A percentile compares a stretch with the other conserved stretches of the same genome.
Conservation (phyloP, 179 eudicot species). For the Silene coronaria region DNA sequence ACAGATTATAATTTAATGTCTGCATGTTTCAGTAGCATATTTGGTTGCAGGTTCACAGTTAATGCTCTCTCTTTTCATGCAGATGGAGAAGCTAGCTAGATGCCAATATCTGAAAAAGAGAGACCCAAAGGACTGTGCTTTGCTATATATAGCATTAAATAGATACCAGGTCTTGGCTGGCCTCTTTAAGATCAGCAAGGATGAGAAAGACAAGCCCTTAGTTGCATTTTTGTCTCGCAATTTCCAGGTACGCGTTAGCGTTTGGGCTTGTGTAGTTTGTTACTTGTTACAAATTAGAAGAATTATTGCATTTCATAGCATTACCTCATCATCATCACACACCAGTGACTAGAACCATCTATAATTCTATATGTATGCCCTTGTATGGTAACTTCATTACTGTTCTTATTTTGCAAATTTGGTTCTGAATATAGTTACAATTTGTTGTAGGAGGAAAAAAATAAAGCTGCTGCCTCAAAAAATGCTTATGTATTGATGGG, state of each 20-base stretch:
- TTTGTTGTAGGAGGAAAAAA: constrained; percentile 68
- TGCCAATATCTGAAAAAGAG: constrained; percentile 68
- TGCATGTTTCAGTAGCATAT: neutral
- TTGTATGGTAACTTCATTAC: neutral
- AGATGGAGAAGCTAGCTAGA: constrained; percentile 99
- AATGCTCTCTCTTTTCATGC: constrained; percentile 27
- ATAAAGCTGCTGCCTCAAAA: constrained; percentile 93
- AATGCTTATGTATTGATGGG: constrained; percentile 98
- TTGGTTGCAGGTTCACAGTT: constrained; percentile 12
- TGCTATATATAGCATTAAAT: constrained; percentile 81
- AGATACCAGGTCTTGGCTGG: constrained; percentile 93
- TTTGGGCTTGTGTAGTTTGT: constrained; percentile 1
- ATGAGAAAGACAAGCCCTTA: constrained; percentile 92
- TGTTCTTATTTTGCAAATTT: neutral
- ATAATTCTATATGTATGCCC: neutral
- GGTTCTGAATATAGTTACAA: neutral
- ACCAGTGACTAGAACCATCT: neutral
- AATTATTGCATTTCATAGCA: neutral
- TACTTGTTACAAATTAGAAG: constrained; percentile 5
- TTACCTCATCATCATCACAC: neutral
- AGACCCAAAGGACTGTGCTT: constrained; percentile 93
- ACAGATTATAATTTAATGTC: neutral
- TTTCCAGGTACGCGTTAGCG: constrained; percentile 57
- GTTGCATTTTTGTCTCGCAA: constrained; percentile 86
- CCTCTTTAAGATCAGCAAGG: constrained; percentile 89